Evolutionary conservation across 2,329 filamentous ascomycete genomes (phyloP), one percentile per base, ranked within the genome.

Genomic region (Alternaria consortialis): DNA sequence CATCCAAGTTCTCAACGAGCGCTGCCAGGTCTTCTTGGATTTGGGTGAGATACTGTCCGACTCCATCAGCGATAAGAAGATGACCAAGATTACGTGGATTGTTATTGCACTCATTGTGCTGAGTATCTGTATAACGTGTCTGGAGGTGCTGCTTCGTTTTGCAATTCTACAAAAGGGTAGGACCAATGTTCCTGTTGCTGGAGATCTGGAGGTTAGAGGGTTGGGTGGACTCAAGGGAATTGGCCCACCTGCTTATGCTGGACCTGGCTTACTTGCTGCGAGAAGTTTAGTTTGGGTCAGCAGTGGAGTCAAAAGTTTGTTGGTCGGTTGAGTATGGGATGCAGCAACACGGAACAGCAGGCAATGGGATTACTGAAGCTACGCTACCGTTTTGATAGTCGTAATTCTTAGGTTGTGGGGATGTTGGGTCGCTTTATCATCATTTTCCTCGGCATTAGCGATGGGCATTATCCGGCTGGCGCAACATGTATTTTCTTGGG

Each of bases 61-160:
- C 80, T 92, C 89, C 2, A 94, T 97, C 56, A 92, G 92, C 23
- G 93, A 98, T 77, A 90, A 92, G 68, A 97, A 97, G 79, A 98
- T 97, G 91, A 97, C 93, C 69, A 85, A 86, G 67, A 97, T 97
- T 76, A 99, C 95, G 1, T 98, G 94, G 94, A 98, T 99, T 78
- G 91, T 98, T 79, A 99, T 99, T 73, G 85, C 97, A 46, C 86
- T 99, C 46, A 99, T 99, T 75, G 80, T 96, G 47, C 83, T 98
- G 68, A 94, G 91, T 75, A 98, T 99, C 73, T 83, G 93, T 53
- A 93, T 99, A 54, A 98, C 95, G 2, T 91, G 92, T 52, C 90
- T 91, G 4, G 95, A 99, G 80, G 94, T 98, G 8, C 88, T 91
- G 56, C 82, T 99, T 52, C 87, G 95, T 7, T 98, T 98, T 63